phyloP scores from a whole-genome alignment of 306 rosid genomes.

The Arachis hypogaea region DNA sequence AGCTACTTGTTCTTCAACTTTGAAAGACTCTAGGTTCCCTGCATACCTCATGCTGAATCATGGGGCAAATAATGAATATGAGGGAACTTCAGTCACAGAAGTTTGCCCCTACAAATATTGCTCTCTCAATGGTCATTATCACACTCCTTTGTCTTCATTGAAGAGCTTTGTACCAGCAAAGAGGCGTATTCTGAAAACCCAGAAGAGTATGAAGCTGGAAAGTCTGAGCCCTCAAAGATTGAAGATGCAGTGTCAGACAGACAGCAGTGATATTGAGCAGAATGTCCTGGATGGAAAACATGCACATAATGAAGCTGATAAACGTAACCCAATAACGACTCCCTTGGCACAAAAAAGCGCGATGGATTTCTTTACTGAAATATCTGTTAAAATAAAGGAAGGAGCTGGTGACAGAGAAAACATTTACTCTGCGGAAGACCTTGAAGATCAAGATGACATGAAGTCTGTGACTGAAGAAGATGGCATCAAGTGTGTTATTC shows the following conservation, averaged over 20 bases:
- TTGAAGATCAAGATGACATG: slow-evolving; percentile 34
- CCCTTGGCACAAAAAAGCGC: slow-evolving; percentile 44
- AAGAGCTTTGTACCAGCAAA: slow-evolving; percentile 68
- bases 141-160: slow-evolving; percentile 61
- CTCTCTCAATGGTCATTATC: slow-evolving; percentile 75
- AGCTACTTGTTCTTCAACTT: slow-evolving; percentile 81
- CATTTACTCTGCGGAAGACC: slow-evolving; percentile 13
- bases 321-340: slow-evolving; percentile 19
- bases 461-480: slow-evolving; percentile 33
- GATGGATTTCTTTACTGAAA: slow-evolving; percentile 51
- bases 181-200: slow-evolving; percentile 55
- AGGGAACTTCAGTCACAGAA: slow-evolving; percentile 67
- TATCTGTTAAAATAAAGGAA: slow-evolving; percentile 44
- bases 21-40: slow-evolving; percentile 66
- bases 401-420: slow-evolving; percentile 21
- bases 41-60: slow-evolving; percentile 51
- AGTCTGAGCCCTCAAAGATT: slow-evolving; percentile 40
- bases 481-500: slow-evolving; percentile 18
- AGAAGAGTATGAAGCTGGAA: slow-evolving; percentile 51
- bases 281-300: slow-evolving; percentile 35
- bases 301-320: slow-evolving; percentile 40
- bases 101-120: slow-evolving; percentile 84
- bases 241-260: slow-evolving; percentile 42
- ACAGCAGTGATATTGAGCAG: slow-evolving; percentile 32
- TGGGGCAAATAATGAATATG: slow-evolving; percentile 63